Conservation (phyloP, 495 filamentous ascomycete species). For the Aspergillus incahuasiensis region DNA sequence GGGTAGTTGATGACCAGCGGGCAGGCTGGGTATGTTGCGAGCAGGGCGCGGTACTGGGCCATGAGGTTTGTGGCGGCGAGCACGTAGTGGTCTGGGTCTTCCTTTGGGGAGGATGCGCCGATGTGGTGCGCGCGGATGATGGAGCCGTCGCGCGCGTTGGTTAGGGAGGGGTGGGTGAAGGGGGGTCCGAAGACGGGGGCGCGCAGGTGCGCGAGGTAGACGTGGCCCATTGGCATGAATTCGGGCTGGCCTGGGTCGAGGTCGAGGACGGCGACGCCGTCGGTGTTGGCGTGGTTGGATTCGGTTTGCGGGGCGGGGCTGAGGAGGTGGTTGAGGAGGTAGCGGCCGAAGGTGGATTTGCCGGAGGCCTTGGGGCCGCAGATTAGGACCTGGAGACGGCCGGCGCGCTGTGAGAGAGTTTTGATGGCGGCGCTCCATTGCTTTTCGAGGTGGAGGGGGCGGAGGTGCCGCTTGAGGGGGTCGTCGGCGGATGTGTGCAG, state of each 20-base stretch:
- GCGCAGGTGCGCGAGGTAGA: slow-evolving; percentile 64
- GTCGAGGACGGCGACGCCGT: slow-evolving; percentile 64
- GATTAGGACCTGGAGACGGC: slow-evolving; percentile 49
- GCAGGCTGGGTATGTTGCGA: slow-evolving; percentile 35
- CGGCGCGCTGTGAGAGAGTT: slow-evolving; percentile 32
- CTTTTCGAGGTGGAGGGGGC: slow-evolving; percentile 57
- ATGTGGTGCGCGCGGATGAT: slow-evolving; percentile 66
- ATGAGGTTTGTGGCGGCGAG: slow-evolving; percentile 65
- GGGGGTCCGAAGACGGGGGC: slow-evolving; percentile 67
- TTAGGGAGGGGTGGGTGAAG: slow-evolving; percentile 61
- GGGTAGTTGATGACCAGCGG: slow-evolving; percentile 78
- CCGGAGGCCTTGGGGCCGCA: slow-evolving; percentile 81
- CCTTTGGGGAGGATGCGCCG: slow-evolving; percentile 63
- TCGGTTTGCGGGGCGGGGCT: slow-evolving; percentile 41
- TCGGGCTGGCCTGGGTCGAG: slow-evolving; percentile 83
- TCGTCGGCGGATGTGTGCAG: slow-evolving; percentile 46
- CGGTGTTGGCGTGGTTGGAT: slow-evolving; percentile 29
- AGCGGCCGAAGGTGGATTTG: slow-evolving; percentile 78
- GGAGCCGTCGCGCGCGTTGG: slow-evolving; percentile 26
- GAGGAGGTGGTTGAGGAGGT: slow-evolving; percentile 72
- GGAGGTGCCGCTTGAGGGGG: slow-evolving; percentile 46
- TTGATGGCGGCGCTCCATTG: slow-evolving; percentile 56
- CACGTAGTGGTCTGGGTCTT: slow-evolving; percentile 67
- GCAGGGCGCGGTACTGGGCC: slow-evolving; percentile 52
- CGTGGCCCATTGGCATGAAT: slow-evolving; percentile 68